Percentiles rank a stretch among this genome's conserved stretches.
Conservation (phyloP, 2,329 filamentous ascomycete species). For the Penicillium sp. region DNA sequence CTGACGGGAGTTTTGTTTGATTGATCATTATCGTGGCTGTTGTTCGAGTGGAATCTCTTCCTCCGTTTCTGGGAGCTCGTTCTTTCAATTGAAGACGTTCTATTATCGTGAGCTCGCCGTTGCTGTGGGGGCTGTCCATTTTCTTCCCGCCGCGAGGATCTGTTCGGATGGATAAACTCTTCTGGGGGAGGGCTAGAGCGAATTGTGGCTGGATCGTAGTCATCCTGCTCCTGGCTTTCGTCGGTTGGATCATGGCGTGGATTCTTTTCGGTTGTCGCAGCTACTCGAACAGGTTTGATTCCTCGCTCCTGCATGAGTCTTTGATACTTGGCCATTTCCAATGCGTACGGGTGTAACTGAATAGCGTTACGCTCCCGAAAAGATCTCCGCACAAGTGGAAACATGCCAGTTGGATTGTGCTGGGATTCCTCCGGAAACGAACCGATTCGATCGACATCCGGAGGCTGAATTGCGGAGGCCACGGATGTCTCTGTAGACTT, state of each 20-base stretch:
- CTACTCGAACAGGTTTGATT: conserved; percentile 37
- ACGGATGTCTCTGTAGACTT: not conserved
- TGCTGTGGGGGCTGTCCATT: conserved; percentile 3
- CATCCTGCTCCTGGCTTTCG: conserved; percentile 30
- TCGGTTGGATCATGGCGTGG: conserved; percentile 14
- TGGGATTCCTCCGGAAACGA: conserved; percentile 23
- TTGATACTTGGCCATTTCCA: conserved; percentile 43
- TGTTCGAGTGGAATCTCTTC: conserved; percentile 25
- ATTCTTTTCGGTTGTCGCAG: conserved; percentile 14
- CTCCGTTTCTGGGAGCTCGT: conserved; percentile 30
- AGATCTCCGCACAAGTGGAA: conserved; percentile 26
- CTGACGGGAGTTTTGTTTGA: conserved; percentile 7
- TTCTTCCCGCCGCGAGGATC: conserved; percentile 9
- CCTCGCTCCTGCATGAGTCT: conserved; percentile 38
- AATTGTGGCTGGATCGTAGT: conserved; percentile 27
- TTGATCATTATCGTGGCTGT: conserved; percentile 6
- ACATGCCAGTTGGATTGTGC: conserved; percentile 22
- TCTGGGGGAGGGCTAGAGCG: conserved; percentile 29
- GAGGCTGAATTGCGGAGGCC: not conserved
- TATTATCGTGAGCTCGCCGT: not conserved
- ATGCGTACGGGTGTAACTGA: conserved; percentile 44
- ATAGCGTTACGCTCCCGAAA: conserved; percentile 44
- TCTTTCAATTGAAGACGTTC: conserved; percentile 4
- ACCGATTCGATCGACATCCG: conserved; percentile 13
- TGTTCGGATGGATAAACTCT: conserved; percentile 26